A percentile compares a stretch with the other conserved stretches of the same genome.
Evolutionary conservation across 495 filamentous ascomycete species (phyloP).

Genomic region (Lepraria neglecta): DNA sequence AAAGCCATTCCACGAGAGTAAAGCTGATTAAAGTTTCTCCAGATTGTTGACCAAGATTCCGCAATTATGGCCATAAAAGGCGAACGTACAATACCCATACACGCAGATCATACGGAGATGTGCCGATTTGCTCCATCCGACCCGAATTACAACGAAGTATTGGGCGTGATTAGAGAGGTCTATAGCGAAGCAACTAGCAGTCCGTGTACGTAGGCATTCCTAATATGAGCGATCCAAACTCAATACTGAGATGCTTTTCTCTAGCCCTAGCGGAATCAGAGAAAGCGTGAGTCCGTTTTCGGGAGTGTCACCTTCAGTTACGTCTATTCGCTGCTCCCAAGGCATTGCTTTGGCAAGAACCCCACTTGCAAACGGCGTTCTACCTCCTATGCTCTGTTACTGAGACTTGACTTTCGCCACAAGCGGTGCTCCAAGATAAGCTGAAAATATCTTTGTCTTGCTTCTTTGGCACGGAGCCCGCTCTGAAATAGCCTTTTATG

Average conservation of each 20-base stretch:
- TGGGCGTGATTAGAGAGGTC: background rate
- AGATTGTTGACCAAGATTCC: conserved; percentile 10
- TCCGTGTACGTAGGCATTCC: background rate
- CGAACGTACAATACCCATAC: background rate
- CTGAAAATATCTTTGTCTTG: no score
- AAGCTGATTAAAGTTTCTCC: background rate
- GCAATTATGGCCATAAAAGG: conserved; percentile 2
- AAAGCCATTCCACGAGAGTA: background rate
- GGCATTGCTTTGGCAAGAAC: no score
- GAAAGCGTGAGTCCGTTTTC: background rate
- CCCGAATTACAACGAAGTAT: background rate
- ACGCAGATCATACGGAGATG: conserved; percentile 1
- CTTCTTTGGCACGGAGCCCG: no score
- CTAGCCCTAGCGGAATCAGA: conserved; percentile 3
- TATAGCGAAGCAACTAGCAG: background rate
- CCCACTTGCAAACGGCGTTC: no score
- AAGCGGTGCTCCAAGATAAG: no score
- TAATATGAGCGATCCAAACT: no score
- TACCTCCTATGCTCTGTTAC: no score
- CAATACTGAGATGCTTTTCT: background rate
- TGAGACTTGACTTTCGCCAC: no score
- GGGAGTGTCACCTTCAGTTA: no score
- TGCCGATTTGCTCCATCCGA: conserved; percentile 3
- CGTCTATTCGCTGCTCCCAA: no score
- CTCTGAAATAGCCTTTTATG: no score